phyloP scores from a whole-genome alignment of 1,139 yeast genomes.

The Suhomyces anneliseae region DNA sequence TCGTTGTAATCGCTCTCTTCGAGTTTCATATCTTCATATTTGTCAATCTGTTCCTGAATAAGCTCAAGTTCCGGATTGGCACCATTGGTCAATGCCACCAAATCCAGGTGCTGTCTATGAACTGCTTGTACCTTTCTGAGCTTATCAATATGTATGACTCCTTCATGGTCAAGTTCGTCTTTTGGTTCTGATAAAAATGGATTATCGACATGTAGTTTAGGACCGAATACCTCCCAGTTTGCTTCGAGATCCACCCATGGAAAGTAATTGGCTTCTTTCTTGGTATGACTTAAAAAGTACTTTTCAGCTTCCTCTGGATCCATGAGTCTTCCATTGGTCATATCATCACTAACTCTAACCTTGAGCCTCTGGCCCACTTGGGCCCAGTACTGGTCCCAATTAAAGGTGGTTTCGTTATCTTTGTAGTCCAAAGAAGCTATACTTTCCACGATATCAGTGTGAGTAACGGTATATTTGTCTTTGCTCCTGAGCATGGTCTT shows the following conservation, averaged over 20 bases:
- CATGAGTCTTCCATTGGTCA: conserved; percentile 12
- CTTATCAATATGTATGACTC: conserved; percentile 2
- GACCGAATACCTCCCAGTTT: conserved; percentile 7
- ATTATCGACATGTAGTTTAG: conserved; percentile 5
- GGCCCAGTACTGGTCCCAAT: conserved; percentile 14
- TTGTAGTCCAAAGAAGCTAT: conserved; percentile 2
- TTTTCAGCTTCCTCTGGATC: conserved; percentile 6
- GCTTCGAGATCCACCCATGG: conserved; percentile 9
- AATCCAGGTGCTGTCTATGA: conserved; percentile 1
- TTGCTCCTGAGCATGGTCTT: conserved; percentile 1
- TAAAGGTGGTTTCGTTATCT: conserved; percentile 8
- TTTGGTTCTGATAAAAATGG: conserved; percentile 6
- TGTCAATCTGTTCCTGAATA: conserved; percentile 13
- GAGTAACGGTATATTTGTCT: neutral
- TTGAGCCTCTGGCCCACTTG: conserved; percentile 7
- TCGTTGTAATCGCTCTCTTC: conserved; percentile 20
- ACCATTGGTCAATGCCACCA: conserved; percentile 2
- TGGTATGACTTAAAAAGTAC: conserved; percentile 10
- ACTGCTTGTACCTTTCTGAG: neutral
- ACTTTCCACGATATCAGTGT: conserved; percentile 6
- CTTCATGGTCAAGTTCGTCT: conserved; percentile 4
- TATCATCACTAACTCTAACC: conserved; percentile 12
- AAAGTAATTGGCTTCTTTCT: neutral
- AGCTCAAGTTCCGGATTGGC: conserved; percentile 7
- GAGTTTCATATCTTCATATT: conserved; percentile 14